Evolutionary conservation across 257 asterid genomes (phyloP).

Genomic region (Scutellaria barbata): DNA sequence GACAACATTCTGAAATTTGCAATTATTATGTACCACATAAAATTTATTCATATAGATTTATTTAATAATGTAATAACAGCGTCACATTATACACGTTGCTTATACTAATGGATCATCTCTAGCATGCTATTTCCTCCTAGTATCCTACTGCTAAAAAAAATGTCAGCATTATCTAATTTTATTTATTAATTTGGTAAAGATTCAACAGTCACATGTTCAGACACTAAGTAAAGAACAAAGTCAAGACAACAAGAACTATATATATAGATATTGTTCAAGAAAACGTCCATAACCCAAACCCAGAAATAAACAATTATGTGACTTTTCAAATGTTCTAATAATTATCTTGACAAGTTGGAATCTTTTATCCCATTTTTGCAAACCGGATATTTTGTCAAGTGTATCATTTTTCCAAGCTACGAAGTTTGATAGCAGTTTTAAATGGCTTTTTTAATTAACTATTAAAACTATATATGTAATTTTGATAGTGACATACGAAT

Average conservation of each 20-base stretch:
- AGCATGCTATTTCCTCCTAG: neutral
- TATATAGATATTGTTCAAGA: conserved; percentile 12
- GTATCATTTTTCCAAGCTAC: too few relatives aligned
- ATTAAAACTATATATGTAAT: too few relatives aligned
- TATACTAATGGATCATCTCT: neutral
- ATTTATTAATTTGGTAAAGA: conserved; percentile 8
- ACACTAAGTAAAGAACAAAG: conserved; percentile 24
- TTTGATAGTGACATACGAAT: too few relatives aligned
- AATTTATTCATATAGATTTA: too few relatives aligned
- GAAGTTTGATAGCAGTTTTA: too few relatives aligned
- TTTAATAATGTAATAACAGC: too few relatives aligned
- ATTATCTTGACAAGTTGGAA: neutral
- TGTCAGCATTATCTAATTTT: neutral
- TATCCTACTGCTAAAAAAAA: neutral
- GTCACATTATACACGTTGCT: neutral
- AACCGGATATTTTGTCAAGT: too few relatives aligned
- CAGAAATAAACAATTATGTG: conserved; percentile 10
- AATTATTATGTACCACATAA: too few relatives aligned
- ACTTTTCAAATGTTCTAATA: conserved; percentile 29
- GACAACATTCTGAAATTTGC: neutral
- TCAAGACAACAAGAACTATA: conserved; percentile 7
- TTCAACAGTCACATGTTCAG: conserved; percentile 23
- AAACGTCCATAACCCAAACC: conserved; percentile 16
- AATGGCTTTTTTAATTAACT: too few relatives aligned
- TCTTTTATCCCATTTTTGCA: neutral